Percentiles rank a stretch among this genome's conserved stretches.
phyloP scores from a whole-genome alignment of 306 rosid genomes.

The Luffa acutangula region DNA sequence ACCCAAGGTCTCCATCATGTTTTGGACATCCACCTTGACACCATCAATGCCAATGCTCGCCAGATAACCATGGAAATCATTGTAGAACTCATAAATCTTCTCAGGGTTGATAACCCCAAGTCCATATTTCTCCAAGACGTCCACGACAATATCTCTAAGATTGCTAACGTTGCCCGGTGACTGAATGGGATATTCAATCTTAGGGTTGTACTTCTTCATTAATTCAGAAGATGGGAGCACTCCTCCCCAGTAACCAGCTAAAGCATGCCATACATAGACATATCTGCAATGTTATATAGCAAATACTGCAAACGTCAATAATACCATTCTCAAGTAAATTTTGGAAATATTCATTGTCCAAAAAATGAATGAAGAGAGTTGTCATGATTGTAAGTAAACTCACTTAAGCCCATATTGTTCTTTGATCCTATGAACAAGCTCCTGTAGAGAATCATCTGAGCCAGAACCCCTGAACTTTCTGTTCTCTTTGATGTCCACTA shows the following conservation, averaged over 20 bases:
- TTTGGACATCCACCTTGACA: slow-evolving; percentile 68
- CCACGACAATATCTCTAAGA: slow-evolving; percentile 37
- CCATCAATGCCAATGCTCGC: slow-evolving; percentile 56
- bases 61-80: slow-evolving; percentile 57
- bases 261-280: slow-evolving; percentile 66
- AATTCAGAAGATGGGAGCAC: slow-evolving; percentile 41
- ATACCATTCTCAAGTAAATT: neutral
- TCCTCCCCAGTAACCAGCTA: slow-evolving; percentile 83
- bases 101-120: slow-evolving; percentile 46
- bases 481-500: slow-evolving; percentile 51
- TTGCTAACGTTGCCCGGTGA: slow-evolving; percentile 45
- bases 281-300: slow-evolving; percentile 19
- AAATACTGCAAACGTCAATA: neutral
- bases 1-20: slow-evolving; percentile 52
- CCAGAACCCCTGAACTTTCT: slow-evolving; percentile 36
- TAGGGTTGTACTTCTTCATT: slow-evolving; percentile 50
- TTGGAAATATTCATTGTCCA: neutral
- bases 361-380: neutral
- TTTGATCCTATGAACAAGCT: slow-evolving; percentile 40
- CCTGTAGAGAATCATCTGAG: slow-evolving; percentile 27
- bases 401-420: slow-evolving; percentile 50
- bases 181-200: slow-evolving; percentile 38
- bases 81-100: slow-evolving; percentile 39
- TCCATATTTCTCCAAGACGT: slow-evolving; percentile 60
- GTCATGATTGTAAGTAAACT: slow-evolving; percentile 14